Evolutionary conservation across 106 monocot genomes (phyloP), one percentile per base, ranked within the genome.

Genomic region (Chionographis japonica): DNA sequence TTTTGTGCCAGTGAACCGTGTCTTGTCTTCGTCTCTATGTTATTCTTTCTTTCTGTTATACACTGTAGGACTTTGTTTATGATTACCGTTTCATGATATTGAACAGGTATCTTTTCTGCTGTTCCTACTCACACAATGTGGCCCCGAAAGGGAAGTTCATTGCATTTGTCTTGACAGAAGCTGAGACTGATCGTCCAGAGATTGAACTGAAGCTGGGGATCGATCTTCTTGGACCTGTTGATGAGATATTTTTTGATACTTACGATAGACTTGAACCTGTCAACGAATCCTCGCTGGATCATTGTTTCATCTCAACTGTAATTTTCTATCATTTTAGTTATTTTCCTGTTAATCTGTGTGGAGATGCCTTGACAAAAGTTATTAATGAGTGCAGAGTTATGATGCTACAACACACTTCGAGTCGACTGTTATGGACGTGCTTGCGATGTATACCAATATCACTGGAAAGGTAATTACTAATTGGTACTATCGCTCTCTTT

Each of bases 331-430:
- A 12, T 62, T 51, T 40, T 27, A 27, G 27, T 27, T 12, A 8
- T 56, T 14, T 40, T 59, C 38, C 53, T 66, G 13, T 35, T 56
- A 39, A 39, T 55, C 37, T 52, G 50, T 10, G 39, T 14, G n/a
- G 13, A 56, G 15, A 57, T 41, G 40, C 5, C 36, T 50, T 68
- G 9, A 68, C 54, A 56, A 41, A 13, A 41, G 4, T 59, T 56
- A 12, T 59, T 35, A 6, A 49, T 18, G 3, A 55, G 64, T 85
- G 73, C 82, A 98, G 97, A 98, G 97, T 77, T 92, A 98, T 71
- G 97, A 98, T 83, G 81, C 89, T 41, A 98, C 97, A 43, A 89
- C 97, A 56, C 97, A 98, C 71, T 98, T 98, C 20, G 97, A 98
- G 68, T 85, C 92, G 35, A 98, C 92, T 58, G 90, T 92, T n/a